phyloP scores from a whole-genome alignment of 2,329 filamentous ascomycete genomes.

The Ophiostoma himal-ulmi region DNA sequence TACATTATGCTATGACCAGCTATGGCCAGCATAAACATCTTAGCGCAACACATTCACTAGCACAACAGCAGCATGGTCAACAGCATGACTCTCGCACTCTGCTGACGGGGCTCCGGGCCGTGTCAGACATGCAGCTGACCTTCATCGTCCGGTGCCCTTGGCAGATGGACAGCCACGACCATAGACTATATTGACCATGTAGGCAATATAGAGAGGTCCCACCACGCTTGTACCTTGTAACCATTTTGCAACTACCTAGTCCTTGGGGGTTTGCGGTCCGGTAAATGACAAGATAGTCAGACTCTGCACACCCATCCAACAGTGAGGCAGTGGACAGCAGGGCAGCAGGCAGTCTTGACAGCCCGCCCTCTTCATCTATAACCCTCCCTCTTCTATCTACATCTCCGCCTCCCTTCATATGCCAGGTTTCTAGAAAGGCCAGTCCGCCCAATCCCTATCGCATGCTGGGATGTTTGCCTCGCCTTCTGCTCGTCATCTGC shows the following conservation, averaged over 20 bases:
- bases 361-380: neutral
- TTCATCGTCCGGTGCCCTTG: neutral
- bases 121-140: neutral
- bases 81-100: neutral
- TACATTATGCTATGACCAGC: neutral
- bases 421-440: constrained; percentile 1
- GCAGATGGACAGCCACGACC: neutral
- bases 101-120: neutral
- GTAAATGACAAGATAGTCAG: neutral
- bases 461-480: no score
- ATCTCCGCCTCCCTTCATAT: neutral
- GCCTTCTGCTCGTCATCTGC: no score
- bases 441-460: neutral
- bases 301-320: neutral
- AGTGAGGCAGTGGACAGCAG: neutral
- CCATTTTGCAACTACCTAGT: neutral
- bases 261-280: constrained; percentile 1
- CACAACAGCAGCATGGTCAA: no score
- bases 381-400: neutral
- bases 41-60: no score
- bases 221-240: neutral
- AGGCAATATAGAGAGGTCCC: neutral
- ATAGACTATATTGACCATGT: neutral
- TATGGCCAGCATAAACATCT: neutral
- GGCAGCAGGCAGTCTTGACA: neutral